Evolutionary conservation across 2,329 filamentous ascomycete species (phyloP), one percentile per base, ranked within the genome.

Genomic region (Westerdykella aurantiaca): DNA sequence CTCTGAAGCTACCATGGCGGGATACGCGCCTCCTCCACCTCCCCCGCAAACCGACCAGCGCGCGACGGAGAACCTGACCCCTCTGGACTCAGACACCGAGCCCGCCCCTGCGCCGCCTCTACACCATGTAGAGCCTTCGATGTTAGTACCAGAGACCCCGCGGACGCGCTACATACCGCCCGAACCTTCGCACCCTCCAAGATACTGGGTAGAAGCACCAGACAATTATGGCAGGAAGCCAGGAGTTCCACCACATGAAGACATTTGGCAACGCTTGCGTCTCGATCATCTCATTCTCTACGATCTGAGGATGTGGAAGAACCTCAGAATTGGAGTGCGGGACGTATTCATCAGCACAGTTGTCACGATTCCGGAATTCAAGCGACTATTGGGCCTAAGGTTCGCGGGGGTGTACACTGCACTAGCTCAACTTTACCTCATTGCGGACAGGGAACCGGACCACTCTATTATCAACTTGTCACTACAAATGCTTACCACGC

Each of bases 391-490:
- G 43, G 90, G 91, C 2, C 74, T 98, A 35, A 82, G 93, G n/a
- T 94, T 98, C 64, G 88, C 94, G 42, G 91, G 89, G 1, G 76
- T 98, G 3, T 98, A 98, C 69, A 97, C 93, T 1, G 87, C 86
- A 2, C 72, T 98, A 38, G 90, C 93, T 5, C 91, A 98, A 64
- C 74, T 98, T 3, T 98, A 97, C 64, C 79, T 98, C 23, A 93
- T 98, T 52, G 91, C 91, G 12, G 93, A 98, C 62, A 79, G 93
- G 51, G 93, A 98, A 65, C 93, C 93, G 2, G 93, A 98, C 60
- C 91, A 97, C 67, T 97, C 91, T 10, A 97, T 98, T 61, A 95
- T 98, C 74, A 96, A 96, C 62, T 80, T 98, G 31, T 97, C 91
- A 4, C 73, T 97, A 23, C 93, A 98, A 63, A 94, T 98, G 81